A percentile compares a stretch with the other conserved stretches of the same genome.
Evolutionary conservation across 192 early-diverging fungal species (phyloP).

Genomic region (Coemansia sp.): DNA sequence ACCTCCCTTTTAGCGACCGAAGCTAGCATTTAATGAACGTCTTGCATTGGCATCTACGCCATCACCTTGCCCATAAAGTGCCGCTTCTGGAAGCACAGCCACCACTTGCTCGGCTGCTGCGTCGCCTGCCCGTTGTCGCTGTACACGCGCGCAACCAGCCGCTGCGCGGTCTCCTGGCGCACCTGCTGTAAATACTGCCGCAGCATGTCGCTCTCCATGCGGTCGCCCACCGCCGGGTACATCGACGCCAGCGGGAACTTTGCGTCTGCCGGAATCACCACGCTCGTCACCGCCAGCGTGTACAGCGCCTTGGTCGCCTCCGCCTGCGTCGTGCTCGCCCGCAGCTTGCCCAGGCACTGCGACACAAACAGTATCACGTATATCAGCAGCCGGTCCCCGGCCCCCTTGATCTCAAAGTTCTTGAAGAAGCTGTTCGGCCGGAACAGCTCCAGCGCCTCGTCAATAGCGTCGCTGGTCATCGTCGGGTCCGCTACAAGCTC

Average conservation of each 20-base stretch:
- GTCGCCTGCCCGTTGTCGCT: slow-evolving; percentile 50
- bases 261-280: slow-evolving; percentile 89
- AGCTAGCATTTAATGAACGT: no score
- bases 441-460: slow-evolving; percentile 92
- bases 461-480: slow-evolving; percentile 78
- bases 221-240: slow-evolving; percentile 68
- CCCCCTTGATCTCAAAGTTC: slow-evolving; percentile 99
- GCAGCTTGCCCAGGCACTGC: slow-evolving; percentile 69
- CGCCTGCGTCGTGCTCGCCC: slow-evolving; percentile 54
- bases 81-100: slow-evolving; percentile 98
- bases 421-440: slow-evolving; percentile 96
- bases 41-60: slow-evolving; percentile 22
- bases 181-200: slow-evolving; percentile 85
- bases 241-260: slow-evolving; percentile 90
- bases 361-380: slow-evolving; percentile 93
- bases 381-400: slow-evolving; percentile 88
- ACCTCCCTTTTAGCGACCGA: slow-evolving; percentile 1
- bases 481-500: slow-evolving; percentile 43
- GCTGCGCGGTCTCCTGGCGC: slow-evolving; percentile 78
- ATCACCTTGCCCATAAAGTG: slow-evolving; percentile 95
- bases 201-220: slow-evolving; percentile 73
- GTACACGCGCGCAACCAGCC: slow-evolving; percentile 77
- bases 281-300: slow-evolving; percentile 84
- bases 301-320: slow-evolving; percentile 78
- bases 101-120: slow-evolving; percentile 92